Percentiles rank a stretch among this genome's conserved stretches.
These are phyloP conservation scores for Pichia sp. DNA, from an alignment of 1,139 yeast genomes.

Conservation along the genomic window DNA sequence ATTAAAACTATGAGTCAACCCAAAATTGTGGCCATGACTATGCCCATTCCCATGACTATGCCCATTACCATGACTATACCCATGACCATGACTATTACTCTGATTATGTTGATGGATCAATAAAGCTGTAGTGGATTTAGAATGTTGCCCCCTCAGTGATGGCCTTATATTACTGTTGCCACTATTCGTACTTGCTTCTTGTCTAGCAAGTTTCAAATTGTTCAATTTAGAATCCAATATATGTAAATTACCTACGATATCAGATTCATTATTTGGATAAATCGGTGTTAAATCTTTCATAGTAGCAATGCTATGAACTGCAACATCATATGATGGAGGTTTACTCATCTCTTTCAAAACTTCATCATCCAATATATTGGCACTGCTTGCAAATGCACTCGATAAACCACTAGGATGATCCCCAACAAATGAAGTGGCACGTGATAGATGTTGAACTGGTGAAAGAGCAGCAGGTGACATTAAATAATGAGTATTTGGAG, in stretches of 20 bases:
- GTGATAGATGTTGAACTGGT: constrained; percentile 53
- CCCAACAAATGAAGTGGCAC: constrained; percentile 41
- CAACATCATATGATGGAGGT: constrained; percentile 71
- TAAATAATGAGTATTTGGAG: constrained; percentile 13
- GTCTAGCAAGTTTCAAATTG: constrained; percentile 16
- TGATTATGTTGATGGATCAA: background rate
- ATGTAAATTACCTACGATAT: constrained; percentile 24
- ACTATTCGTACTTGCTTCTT: constrained; percentile 1
- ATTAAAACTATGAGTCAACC: no score
- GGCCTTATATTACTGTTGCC: background rate
- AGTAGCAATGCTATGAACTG: constrained; percentile 46
- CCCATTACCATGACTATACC: no score
- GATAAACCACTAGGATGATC: constrained; percentile 1
- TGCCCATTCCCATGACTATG: no score
- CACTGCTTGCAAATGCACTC: background rate
- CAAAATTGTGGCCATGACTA: no score
- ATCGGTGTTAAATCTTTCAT: constrained; percentile 52
- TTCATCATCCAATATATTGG: constrained; percentile 18
- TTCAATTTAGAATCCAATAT: constrained; percentile 26
- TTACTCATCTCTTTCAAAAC: constrained; percentile 29
- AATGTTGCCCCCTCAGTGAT: background rate
- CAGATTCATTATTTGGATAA: constrained; percentile 49
- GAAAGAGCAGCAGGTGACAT: constrained; percentile 34
- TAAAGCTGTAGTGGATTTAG: constrained; percentile 5
- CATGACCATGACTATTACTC: constrained; percentile 1